Evolutionary conservation across 192 early-diverging fungal species (phyloP), one percentile per base, ranked within the genome.

Genomic region (Entomortierella lignicola): DNA sequence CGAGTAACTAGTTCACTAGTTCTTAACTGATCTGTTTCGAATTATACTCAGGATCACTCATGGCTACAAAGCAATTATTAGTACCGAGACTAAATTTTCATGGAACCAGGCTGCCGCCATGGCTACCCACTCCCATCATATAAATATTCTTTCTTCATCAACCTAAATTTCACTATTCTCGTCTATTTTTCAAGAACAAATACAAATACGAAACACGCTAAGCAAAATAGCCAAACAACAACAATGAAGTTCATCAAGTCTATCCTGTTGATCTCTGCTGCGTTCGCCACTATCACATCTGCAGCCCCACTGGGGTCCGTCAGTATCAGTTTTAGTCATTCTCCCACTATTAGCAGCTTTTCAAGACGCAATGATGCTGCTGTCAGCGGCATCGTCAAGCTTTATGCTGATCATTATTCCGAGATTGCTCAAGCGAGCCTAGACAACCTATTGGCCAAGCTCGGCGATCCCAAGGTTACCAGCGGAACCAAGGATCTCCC

Each of bases 331-430:
- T n/a, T n/a, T n/a, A n/a, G n/a, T n/a, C n/a, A n/a, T n/a, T n/a
- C n/a, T n/a, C n/a, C n/a, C n/a, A n/a, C n/a, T n/a, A n/a, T n/a
- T n/a, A 37, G 10, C 34, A 4, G 4, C 34, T 10, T 37, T 10
- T 37, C 34, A 37, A 37, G 34, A 37, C 34, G 34, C 6, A 64
- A 67, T 26, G 37, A 41, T 8, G 21, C 39, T 18, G 64, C 64
- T 15, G 50, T 75, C 21, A 34, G 67, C 26, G n/a, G 62, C 8
- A 68, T 77, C n/a, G 53, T 68, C 47, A 61, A 77, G 54, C 42
- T 52, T 26, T 68, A 64, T 27, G 72, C 72, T 7, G 60, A 68
- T 31, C 72, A 77, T 32, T 77, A 68, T 27, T 52, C 65, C 8
- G 34, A 41, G 8, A 77, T 77, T 12, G 72, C 65, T 5, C 51